A percentile compares a stretch with the other conserved stretches of the same genome.
These are phyloP conservation scores for Phytophthora kernoviae DNA, from an alignment of 352 stramenopile species.

Conservation along the genomic window DNA sequence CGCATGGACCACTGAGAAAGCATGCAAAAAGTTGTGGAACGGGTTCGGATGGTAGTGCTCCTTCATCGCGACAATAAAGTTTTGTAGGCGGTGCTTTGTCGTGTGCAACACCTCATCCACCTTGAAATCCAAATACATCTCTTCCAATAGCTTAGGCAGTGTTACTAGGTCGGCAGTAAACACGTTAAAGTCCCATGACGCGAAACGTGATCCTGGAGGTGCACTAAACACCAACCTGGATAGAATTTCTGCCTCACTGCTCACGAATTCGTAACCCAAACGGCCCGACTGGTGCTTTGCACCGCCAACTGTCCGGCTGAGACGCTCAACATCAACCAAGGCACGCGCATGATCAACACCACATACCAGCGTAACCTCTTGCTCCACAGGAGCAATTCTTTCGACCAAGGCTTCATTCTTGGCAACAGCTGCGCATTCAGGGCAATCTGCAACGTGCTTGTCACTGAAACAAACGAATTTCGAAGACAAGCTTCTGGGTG, in stretches of 20 bases:
- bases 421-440: constrained; percentile 37
- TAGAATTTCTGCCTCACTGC: constrained; percentile 13
- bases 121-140: constrained; percentile 83
- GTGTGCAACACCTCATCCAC: constrained; percentile 67
- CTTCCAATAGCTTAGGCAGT: constrained; percentile 61
- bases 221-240: constrained; percentile 32
- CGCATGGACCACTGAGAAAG: constrained; percentile 87
- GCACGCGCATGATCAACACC: constrained; percentile 4
- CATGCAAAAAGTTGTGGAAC: constrained; percentile 93
- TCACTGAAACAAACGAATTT: constrained; percentile 64
- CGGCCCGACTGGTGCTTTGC: constrained; percentile 33
- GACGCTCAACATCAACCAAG: constrained; percentile 16
- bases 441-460: constrained; percentile 42
- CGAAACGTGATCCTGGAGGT: constrained; percentile 32
- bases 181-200: constrained; percentile 85
- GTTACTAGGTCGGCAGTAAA: constrained; percentile 59
- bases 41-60: constrained; percentile 88
- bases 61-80: constrained; percentile 84
- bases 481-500: constrained; percentile 58
- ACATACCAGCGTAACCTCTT: constrained; percentile 5
- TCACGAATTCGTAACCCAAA: constrained; percentile 36
- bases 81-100: constrained; percentile 60
- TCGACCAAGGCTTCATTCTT: constrained; percentile 26
- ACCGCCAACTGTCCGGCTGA: constrained; percentile 13
- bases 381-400: background rate